Evolutionary conservation across 306 rosid genomes (phyloP).

Genomic region (Ormosia emarginata): DNA sequence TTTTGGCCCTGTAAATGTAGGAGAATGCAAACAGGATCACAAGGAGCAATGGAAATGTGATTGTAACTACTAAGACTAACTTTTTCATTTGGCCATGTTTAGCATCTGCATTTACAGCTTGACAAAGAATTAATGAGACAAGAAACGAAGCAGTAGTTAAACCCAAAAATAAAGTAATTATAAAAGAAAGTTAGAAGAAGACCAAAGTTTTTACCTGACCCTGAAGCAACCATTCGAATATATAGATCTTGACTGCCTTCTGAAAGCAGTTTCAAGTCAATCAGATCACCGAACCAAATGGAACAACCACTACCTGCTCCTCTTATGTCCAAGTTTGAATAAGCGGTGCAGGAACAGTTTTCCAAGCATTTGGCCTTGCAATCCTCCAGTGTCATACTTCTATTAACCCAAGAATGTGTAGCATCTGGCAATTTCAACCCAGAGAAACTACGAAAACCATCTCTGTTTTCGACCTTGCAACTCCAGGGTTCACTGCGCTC

Average conservation of each 20-base stretch:
- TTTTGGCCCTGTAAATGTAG: not conserved
- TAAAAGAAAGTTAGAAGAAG: not conserved
- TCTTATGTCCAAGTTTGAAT: not conserved
- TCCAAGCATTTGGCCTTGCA: not conserved
- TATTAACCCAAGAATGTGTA: constrained; percentile 4
- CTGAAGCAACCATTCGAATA: constrained; percentile 12
- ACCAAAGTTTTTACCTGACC: not conserved
- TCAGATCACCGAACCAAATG: constrained; percentile 10
- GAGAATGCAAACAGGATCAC: not conserved
- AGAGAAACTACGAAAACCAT: constrained; percentile 15
- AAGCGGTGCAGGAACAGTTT: constrained; percentile 16
- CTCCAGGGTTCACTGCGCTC: not conserved
- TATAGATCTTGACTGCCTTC: not conserved
- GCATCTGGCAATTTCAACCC: constrained; percentile 26
- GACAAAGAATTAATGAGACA: not conserved
- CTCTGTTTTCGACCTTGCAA: constrained; percentile 8
- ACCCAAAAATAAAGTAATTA: not conserved
- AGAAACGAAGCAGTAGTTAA: not conserved
- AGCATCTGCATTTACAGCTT: not conserved
- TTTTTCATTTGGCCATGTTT: not conserved
- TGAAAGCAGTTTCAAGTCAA: not conserved
- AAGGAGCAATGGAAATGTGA: not conserved
- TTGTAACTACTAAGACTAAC: not conserved
- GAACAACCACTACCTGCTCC: constrained; percentile 5
- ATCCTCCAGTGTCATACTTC: not conserved